Conservation (phyloP, 768 basidiomycete species). For the Kondoa subrosea region DNA sequence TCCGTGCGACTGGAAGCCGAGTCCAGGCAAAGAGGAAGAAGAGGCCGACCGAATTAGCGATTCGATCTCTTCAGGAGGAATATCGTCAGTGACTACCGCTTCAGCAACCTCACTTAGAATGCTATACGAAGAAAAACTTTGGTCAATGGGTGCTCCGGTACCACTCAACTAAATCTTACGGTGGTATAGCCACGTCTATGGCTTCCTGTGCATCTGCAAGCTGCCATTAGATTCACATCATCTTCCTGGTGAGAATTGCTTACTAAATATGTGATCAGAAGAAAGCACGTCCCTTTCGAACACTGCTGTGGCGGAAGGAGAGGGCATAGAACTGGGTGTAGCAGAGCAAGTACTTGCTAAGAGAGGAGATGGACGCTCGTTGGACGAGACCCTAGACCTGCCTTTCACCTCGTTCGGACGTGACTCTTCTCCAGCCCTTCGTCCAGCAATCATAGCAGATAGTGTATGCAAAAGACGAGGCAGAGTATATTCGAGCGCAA, state of each 20-base stretch:
- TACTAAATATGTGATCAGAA: not conserved
- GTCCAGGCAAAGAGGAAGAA: not conserved
- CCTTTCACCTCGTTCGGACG: too few species aligned
- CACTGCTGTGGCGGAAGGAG: not conserved
- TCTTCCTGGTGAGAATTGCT: not conserved
- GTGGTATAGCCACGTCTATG: constrained; percentile 1
- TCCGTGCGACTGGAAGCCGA: not conserved
- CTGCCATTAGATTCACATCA: not conserved
- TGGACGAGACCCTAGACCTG: too few species aligned
- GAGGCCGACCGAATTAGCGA: constrained; percentile 6
- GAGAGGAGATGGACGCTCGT: too few species aligned
- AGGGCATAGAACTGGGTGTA: too few species aligned
- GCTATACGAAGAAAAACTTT: not conserved
- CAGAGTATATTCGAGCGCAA: too few species aligned
- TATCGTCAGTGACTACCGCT: not conserved
- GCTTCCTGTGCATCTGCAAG: constrained; percentile 9
- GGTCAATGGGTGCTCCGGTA: not conserved
- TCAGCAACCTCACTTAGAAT: not conserved
- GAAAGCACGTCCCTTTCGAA: constrained; percentile 7
- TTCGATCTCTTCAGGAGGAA: not conserved
- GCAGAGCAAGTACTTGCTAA: too few species aligned
- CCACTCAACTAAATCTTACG: not conserved
- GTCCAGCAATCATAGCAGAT: too few species aligned
- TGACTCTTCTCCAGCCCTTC: too few species aligned
- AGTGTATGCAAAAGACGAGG: too few species aligned